phyloP scores from a whole-genome alignment of 2,329 filamentous ascomycete species.

The Diaporthe citrichinensis region DNA sequence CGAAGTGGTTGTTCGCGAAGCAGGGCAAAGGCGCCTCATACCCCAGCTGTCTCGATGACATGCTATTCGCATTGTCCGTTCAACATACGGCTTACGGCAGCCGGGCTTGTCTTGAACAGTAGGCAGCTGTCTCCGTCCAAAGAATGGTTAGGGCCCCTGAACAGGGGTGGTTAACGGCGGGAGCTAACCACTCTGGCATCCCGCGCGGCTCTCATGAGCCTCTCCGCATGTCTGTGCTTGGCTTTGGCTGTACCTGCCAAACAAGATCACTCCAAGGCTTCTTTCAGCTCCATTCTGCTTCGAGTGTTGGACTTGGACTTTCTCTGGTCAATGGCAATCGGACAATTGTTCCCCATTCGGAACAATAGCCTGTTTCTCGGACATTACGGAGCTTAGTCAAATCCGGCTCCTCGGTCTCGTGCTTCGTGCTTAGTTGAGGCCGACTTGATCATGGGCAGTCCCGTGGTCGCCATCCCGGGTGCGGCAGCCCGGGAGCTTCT shows the following conservation, averaged over 20 bases:
- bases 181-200: neutral
- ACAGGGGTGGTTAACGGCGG: no score
- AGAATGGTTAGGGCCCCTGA: neutral
- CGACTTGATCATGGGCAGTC: neutral
- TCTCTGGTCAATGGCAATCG: neutral
- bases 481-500: neutral
- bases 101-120: neutral
- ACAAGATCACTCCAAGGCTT: neutral
- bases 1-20: neutral
- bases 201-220: neutral
- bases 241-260: no score
- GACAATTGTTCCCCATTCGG: neutral
- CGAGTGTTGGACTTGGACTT: neutral
- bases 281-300: neutral
- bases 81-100: neutral
- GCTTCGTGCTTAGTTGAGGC: neutral
- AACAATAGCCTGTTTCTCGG: neutral
- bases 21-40: neutral
- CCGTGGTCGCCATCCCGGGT: neutral
- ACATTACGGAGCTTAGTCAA: neutral
- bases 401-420: neutral
- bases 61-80: neutral
- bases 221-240: neutral
- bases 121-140: neutral
- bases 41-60: neutral